Base-by-base conservation (phyloP, 768 basidiomycete genomes). In the Russula abietina region DNA sequence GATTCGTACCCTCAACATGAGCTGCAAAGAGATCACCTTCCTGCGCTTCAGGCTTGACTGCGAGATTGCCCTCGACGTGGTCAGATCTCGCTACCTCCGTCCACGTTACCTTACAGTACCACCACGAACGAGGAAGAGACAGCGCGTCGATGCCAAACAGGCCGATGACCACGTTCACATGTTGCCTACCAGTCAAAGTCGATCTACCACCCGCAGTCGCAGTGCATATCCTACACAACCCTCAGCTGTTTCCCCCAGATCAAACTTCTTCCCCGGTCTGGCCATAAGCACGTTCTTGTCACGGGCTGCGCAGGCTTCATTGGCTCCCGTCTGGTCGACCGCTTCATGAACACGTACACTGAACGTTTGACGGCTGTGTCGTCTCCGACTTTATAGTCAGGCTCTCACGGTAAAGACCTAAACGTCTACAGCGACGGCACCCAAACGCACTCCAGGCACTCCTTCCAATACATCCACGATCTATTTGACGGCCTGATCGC, bases 161-260 rank as follows among this genome's bases (percentile, higher is more conserved):
- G 71, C 73, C 4, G 71, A 78, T 46, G 68, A 72, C 22, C 83
- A 86, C 69, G 82, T 83, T 53, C 77, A 76, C 67, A 71, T 32
- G 68, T 73, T 55, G 72, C 77, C 39, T 90, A 88, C 73, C 87
- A 90, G 72, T 89, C 92, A 60, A 87, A 92, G 72, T 89, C 93
- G 26, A 92, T 93, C 69, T 96, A 82, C 75, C 83, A 91, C 72
- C 88, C 89, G 43, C 81, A 87, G 65, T 83, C 81, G 28, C 82
- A 87, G 67, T 83, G 89, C 41, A 93, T 97, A 73, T 91, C 94
- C 48, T 98, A 95, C 76, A 91, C 92, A 51, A 93, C 93, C 30
- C 83, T 95, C 60, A 86, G 89, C 58, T 87, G 91, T 49, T 99
- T 94, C 74, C 91, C 93, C 11, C 93, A 96, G 4, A 95, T 99